Percentiles rank a stretch among this genome's conserved stretches.
These are phyloP conservation scores for Arctostaphylos glauca DNA, from an alignment of 148 eudicot species.

Conservation along the genomic window DNA sequence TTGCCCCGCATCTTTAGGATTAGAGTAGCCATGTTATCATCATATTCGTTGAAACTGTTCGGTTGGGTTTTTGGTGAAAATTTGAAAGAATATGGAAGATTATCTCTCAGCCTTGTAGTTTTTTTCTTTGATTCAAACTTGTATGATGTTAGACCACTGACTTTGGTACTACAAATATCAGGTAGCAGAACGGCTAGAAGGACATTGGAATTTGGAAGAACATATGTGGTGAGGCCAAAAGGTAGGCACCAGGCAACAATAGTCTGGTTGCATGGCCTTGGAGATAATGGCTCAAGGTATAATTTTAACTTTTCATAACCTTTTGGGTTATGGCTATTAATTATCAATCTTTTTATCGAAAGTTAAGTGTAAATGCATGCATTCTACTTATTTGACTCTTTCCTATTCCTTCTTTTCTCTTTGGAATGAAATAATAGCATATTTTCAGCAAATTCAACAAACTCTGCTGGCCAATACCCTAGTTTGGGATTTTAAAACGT, in stretches of 20 bases:
- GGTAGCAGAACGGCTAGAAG: slow-evolving; percentile 75
- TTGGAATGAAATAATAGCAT: not conserved
- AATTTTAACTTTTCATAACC: not conserved
- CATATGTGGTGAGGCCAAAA: slow-evolving; percentile 92
- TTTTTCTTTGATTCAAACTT: slow-evolving; percentile 8
- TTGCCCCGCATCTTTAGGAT: not conserved
- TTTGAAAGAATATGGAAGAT: not conserved
- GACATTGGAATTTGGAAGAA: slow-evolving; percentile 81
- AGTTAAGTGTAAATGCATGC: not conserved
- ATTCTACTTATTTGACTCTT: not conserved
- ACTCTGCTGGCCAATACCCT: not conserved
- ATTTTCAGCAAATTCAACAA: not conserved
- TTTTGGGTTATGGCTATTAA: not conserved
- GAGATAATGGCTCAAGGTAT: slow-evolving; percentile 92
- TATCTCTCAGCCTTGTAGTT: not conserved
- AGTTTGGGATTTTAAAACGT: not conserved
- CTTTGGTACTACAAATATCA: slow-evolving; percentile 23
- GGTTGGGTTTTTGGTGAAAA: not conserved
- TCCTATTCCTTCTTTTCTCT: not conserved
- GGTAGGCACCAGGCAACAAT: slow-evolving; percentile 91
- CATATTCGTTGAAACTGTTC: not conserved
- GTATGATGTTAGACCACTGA: not conserved
- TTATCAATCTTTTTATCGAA: not conserved
- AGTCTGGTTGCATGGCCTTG: slow-evolving; percentile 98
- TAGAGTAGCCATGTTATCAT: not conserved